Evolutionary conservation across 495 filamentous ascomycete species (phyloP).

Genomic region (Neurospora sublineolata): DNA sequence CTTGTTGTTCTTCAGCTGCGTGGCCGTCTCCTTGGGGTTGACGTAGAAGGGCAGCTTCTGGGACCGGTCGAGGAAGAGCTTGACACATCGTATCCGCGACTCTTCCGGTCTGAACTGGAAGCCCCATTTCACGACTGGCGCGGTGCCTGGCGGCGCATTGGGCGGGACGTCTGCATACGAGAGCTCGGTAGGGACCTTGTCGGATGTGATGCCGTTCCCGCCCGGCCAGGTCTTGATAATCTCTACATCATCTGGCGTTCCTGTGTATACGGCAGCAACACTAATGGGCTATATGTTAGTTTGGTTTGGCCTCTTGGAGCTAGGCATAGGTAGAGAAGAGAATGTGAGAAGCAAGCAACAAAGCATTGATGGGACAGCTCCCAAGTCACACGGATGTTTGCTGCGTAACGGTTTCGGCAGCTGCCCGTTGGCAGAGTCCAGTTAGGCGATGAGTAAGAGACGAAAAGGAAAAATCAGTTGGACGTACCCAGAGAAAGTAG

Average conservation of each 20-base stretch:
- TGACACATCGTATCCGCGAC: constrained; percentile 63
- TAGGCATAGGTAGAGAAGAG: too few species aligned
- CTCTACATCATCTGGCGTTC: constrained; percentile 64
- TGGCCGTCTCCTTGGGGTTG: constrained; percentile 59
- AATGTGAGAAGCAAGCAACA: neutral
- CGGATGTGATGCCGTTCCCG: constrained; percentile 59
- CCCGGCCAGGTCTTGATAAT: constrained; percentile 77
- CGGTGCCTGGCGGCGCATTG: constrained; percentile 20
- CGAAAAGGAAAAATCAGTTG: neutral
- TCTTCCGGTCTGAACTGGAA: constrained; percentile 70
- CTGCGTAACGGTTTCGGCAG: neutral
- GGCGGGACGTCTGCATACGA: constrained; percentile 36
- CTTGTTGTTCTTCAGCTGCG: constrained; percentile 54
- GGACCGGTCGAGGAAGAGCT: constrained; percentile 66
- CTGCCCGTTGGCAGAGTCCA: constrained; percentile 1
- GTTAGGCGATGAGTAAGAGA: neutral
- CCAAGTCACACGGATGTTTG: neutral
- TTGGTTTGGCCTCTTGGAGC: neutral
- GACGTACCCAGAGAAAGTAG: constrained; percentile 57
- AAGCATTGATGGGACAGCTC: neutral
- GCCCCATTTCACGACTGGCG: constrained; percentile 51
- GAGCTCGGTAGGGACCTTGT: constrained; percentile 56
- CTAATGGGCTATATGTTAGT: constrained; percentile 21
- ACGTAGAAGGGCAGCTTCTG: constrained; percentile 70
- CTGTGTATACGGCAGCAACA: constrained; percentile 64